Evolutionary conservation across 2,329 filamentous ascomycete genomes (phyloP).

Genomic region (Ramichloridium luteum): DNA sequence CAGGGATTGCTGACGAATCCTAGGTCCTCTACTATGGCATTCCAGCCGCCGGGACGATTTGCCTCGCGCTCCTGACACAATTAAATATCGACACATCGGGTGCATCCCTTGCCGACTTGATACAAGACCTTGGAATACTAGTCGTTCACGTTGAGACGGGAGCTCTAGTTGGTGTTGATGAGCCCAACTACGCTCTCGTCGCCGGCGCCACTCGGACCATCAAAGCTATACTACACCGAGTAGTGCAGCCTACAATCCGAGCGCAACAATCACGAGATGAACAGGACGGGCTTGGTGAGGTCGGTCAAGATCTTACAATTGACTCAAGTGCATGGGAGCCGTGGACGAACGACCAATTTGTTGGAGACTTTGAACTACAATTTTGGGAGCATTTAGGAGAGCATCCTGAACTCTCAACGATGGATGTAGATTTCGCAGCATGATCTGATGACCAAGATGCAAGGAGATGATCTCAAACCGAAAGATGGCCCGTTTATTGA

Average conservation of each 20-base stretch:
- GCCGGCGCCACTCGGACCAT: conserved; percentile 21
- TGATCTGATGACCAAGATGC: too few relatives aligned
- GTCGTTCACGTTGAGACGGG: conserved; percentile 24
- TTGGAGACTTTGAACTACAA: conserved; percentile 20
- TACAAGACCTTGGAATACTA: conserved; percentile 23
- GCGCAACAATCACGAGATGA: conserved; percentile 2
- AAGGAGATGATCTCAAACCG: too few relatives aligned
- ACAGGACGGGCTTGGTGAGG: conserved; percentile 3
- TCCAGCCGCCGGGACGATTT: conserved; percentile 25
- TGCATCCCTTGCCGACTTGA: conserved; percentile 11
- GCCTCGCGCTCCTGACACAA: conserved; percentile 19
- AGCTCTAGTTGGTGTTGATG: conserved; percentile 16
- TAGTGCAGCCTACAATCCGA: conserved; percentile 8
- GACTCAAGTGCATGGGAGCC: conserved; percentile 7
- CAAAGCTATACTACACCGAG: conserved; percentile 16
- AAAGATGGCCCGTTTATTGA: too few relatives aligned
- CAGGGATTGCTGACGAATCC: conserved; percentile 3
- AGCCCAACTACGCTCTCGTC: conserved; percentile 22
- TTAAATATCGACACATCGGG: conserved; percentile 1
- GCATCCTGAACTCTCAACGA: conserved; percentile 19
- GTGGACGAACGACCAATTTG: conserved; percentile 8
- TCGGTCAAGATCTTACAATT: neutral
- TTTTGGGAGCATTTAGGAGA: conserved; percentile 24
- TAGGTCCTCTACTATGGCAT: conserved; percentile 26
- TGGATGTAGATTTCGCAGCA: too few relatives aligned